Evolutionary conservation across 306 rosid genomes (phyloP).

Genomic region (Cicer arietinum): DNA sequence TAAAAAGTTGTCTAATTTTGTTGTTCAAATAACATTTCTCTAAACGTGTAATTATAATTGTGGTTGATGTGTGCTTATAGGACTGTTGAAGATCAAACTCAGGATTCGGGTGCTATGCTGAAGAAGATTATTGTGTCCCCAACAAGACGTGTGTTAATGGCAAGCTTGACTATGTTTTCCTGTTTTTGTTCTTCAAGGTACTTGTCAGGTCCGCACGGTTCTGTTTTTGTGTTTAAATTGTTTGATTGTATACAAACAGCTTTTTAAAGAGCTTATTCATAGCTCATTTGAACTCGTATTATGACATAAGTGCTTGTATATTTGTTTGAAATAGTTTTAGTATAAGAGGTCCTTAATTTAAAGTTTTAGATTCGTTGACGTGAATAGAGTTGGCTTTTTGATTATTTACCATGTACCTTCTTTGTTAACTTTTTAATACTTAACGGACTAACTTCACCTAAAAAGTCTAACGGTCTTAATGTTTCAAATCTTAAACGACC

Average conservation of each 20-base stretch:
- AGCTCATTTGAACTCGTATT: neutral
- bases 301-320: neutral
- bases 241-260: constrained; percentile 26
- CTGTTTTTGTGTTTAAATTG: constrained; percentile 48
- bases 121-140: constrained; percentile 48
- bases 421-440: too few relatives aligned
- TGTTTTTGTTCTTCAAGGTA: constrained; percentile 86
- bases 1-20: too few relatives aligned
- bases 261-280: neutral
- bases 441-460: too few relatives aligned
- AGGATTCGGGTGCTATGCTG: constrained; percentile 53
- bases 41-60: neutral
- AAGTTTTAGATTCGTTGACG: too few relatives aligned
- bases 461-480: neutral
- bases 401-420: too few relatives aligned
- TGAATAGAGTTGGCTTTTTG: too few relatives aligned
- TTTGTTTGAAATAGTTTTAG: neutral
- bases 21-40: too few relatives aligned
- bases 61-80: constrained; percentile 36
- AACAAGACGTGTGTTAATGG: constrained; percentile 71
- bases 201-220: constrained; percentile 82
- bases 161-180: constrained; percentile 67
- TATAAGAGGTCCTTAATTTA: neutral
- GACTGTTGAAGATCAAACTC: constrained; percentile 50
- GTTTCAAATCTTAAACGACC: neutral